Conservation (phyloP, 495 filamentous ascomycete genomes). For the Clohesyomyces aquaticus region DNA sequence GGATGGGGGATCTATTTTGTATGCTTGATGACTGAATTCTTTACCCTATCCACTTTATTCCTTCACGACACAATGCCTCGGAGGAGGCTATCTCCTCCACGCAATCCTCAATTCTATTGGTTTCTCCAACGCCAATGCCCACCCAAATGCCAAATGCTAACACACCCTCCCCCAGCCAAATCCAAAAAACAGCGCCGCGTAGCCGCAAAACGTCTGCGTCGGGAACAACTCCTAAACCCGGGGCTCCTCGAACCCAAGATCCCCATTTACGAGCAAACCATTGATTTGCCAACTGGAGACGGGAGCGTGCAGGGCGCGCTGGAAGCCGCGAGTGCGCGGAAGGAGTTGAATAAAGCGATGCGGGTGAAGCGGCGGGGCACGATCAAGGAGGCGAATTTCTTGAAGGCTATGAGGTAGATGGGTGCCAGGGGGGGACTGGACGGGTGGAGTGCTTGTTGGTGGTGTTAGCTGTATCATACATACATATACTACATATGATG, state of each 20-base stretch:
- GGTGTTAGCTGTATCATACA: too few relatives aligned
- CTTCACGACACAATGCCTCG: too few relatives aligned
- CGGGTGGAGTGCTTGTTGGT: too few relatives aligned
- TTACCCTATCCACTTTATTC: not conserved
- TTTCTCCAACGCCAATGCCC: too few relatives aligned
- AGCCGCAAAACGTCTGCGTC: constrained; percentile 68
- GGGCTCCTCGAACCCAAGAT: constrained; percentile 70
- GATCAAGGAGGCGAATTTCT: constrained; percentile 94
- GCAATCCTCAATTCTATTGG: too few relatives aligned
- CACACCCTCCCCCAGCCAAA: constrained; percentile 61
- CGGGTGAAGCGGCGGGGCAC: constrained; percentile 71
- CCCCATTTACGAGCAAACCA: constrained; percentile 79
- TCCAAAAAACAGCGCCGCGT: constrained; percentile 73
- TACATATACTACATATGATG: not conserved
- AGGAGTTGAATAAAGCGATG: constrained; percentile 70
- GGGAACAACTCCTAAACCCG: constrained; percentile 66
- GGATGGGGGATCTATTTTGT: constrained; percentile 75
- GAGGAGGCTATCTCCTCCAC: too few relatives aligned
- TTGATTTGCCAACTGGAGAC: constrained; percentile 72
- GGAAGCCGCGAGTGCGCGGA: constrained; percentile 60
- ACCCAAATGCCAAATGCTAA: too few relatives aligned
- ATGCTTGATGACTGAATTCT: constrained; percentile 46
- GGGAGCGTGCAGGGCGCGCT: constrained; percentile 60
- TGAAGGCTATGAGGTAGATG: constrained; percentile 66
- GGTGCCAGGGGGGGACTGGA: not conserved